Evolutionary conservation across 805 yeast genomes (phyloP).

Genomic region (Candida ipomoeae): DNA sequence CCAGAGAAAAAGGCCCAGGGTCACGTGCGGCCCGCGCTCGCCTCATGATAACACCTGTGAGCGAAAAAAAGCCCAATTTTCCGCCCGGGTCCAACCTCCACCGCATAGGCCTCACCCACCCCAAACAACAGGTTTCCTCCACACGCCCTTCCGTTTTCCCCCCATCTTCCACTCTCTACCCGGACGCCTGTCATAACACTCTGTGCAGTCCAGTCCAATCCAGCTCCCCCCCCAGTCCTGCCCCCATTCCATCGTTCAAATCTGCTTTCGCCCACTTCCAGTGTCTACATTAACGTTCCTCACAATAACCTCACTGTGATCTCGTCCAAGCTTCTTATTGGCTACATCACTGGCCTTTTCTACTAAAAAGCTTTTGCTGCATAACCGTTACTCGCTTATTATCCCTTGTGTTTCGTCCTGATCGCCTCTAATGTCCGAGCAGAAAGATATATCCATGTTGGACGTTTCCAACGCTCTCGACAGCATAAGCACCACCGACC

Average conservation of each 20-base stretch:
- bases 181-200: background rate
- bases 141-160: background rate
- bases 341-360: background rate
- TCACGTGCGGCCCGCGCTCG: slow-evolving; percentile 6
- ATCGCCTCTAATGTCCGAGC: slow-evolving; percentile 14
- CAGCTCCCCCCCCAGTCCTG: too few species aligned
- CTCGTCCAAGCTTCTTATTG: background rate
- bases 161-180: background rate
- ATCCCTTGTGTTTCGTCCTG: background rate
- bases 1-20: background rate
- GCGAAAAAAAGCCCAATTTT: slow-evolving; percentile 4
- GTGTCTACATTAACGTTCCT: background rate
- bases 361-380: too few species aligned
- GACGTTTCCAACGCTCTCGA: slow-evolving; percentile 36
- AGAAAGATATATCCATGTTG: slow-evolving; percentile 40
- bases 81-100: slow-evolving; percentile 1
- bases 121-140: background rate
- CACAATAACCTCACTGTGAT: background rate
- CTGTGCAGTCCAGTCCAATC: too few species aligned
- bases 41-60: slow-evolving; percentile 4
- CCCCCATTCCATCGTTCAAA: background rate
- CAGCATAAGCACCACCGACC: slow-evolving; percentile 12
- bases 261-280: background rate
- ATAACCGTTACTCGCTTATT: background rate
- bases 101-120: background rate